phyloP scores from a whole-genome alignment of 305 asterid genomes.

The Fraxinus floribunda region DNA sequence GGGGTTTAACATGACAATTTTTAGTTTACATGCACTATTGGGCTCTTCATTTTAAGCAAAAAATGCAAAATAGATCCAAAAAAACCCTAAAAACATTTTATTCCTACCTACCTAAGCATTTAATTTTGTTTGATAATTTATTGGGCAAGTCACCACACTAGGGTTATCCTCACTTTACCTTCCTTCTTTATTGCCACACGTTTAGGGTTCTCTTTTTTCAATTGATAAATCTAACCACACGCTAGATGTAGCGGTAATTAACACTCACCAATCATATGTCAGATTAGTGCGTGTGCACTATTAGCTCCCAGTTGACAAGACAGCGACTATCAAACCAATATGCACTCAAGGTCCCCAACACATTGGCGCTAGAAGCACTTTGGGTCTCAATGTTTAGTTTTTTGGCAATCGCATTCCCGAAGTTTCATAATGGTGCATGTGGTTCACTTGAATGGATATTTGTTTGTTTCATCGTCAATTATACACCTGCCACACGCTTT shows the following conservation, averaged over 20 bases:
- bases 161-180: background rate
- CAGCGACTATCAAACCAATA: background rate
- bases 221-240: background rate
- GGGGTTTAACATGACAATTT: background rate
- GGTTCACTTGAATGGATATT: background rate
- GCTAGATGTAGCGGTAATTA: background rate
- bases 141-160: background rate
- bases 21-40: background rate
- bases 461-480: background rate
- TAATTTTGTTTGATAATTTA: background rate
- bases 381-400: background rate
- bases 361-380: background rate
- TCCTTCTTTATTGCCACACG: slow-evolving; percentile 1
- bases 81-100: background rate
- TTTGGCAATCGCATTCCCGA: background rate
- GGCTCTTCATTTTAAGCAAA: background rate
- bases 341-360: background rate
- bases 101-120: background rate
- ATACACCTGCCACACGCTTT: background rate
- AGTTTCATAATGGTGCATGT: background rate
- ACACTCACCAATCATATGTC: background rate
- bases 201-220: background rate
- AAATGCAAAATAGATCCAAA: background rate
- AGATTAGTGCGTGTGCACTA: background rate
- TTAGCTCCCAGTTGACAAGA: background rate